Conservation (phyloP, 75 land plant species). For the Isoetes taiwanensis region DNA sequence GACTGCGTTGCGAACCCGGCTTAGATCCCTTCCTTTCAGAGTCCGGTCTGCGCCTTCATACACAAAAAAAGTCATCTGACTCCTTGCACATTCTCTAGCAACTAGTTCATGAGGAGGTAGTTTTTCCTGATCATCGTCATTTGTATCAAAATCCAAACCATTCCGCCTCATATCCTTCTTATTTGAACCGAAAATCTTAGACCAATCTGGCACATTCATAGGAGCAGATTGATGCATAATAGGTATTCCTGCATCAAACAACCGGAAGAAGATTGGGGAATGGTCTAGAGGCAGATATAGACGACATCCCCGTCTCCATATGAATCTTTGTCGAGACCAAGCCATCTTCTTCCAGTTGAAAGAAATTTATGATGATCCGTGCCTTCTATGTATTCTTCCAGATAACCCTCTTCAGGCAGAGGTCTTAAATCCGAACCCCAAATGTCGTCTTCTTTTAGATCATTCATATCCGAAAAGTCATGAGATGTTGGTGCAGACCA, state of each 20-base stretch:
- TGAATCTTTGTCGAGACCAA: too few species aligned
- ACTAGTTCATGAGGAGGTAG: constrained; percentile 46
- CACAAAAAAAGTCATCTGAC: constrained; percentile 36
- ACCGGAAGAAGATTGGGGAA: too few species aligned
- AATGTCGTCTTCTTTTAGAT: constrained; percentile 18
- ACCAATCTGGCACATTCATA: constrained; percentile 47
- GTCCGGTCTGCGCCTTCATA: constrained; percentile 50
- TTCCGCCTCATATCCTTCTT: not conserved
- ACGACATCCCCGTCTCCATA: too few species aligned
- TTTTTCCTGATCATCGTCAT: constrained; percentile 22
- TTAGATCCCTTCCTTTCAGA: constrained; percentile 54
- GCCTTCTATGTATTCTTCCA: too few species aligned
- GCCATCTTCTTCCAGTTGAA: too few species aligned
- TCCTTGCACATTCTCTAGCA: constrained; percentile 35
- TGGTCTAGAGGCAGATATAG: too few species aligned
- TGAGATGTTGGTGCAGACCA: too few species aligned
- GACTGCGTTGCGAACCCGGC: constrained; percentile 47
- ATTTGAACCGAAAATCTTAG: constrained; percentile 18
- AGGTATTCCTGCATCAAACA: too few species aligned
- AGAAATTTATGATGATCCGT: too few species aligned
- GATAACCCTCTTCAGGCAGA: too few species aligned
- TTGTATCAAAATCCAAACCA: not conserved
- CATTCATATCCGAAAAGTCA: too few species aligned
- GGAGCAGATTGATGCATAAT: constrained; percentile 45
- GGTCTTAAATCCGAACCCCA: constrained; percentile 6